These are phyloP conservation scores for Ascoidea rubescens DNA, from an alignment of 805 yeast species.

Conservation along the genomic window DNA sequence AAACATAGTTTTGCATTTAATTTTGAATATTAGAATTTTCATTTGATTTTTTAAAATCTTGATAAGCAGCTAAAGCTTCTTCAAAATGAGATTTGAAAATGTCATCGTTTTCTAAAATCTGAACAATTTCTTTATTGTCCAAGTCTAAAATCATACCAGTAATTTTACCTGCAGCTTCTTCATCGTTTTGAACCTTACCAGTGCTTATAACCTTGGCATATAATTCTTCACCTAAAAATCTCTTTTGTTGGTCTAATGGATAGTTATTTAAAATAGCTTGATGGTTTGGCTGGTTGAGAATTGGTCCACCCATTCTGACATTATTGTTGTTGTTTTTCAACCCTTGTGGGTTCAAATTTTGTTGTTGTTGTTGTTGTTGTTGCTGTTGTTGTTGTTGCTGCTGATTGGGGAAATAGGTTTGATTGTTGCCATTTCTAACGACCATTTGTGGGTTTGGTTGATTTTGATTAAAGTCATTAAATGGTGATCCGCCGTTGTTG, in stretches of 20 bases:
- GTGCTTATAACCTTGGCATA: constrained; percentile 84
- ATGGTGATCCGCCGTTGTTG: constrained; percentile 27
- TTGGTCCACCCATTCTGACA: constrained; percentile 16
- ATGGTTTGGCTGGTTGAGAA: constrained; percentile 1
- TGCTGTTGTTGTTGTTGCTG: constrained; percentile 30
- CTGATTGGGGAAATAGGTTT: constrained; percentile 29
- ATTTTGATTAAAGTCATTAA: constrained; percentile 14
- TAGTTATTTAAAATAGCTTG: constrained; percentile 39
- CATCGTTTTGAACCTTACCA: constrained; percentile 67
- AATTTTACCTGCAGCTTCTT: constrained; percentile 94
- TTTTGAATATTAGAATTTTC: constrained; percentile 13
- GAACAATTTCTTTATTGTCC: constrained; percentile 82
- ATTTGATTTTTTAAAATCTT: constrained; percentile 56
- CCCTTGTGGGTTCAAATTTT: constrained; percentile 21
- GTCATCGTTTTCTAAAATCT: constrained; percentile 80
- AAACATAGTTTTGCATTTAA: neutral
- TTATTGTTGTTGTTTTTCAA: constrained; percentile 14
- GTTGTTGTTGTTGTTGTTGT: constrained; percentile 16
- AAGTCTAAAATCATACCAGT: constrained; percentile 98
- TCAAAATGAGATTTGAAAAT: constrained; percentile 81
- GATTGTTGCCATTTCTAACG: constrained; percentile 27
- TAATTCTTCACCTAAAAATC: constrained; percentile 93
- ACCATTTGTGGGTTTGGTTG: constrained; percentile 25
- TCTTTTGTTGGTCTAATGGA: constrained; percentile 90
- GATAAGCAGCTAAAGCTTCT: constrained; percentile 91